Evolutionary conservation across 2,329 filamentous ascomycete species (phyloP), one percentile per base, ranked within the genome.

Genomic region (Endoconidiophora laricicola): DNA sequence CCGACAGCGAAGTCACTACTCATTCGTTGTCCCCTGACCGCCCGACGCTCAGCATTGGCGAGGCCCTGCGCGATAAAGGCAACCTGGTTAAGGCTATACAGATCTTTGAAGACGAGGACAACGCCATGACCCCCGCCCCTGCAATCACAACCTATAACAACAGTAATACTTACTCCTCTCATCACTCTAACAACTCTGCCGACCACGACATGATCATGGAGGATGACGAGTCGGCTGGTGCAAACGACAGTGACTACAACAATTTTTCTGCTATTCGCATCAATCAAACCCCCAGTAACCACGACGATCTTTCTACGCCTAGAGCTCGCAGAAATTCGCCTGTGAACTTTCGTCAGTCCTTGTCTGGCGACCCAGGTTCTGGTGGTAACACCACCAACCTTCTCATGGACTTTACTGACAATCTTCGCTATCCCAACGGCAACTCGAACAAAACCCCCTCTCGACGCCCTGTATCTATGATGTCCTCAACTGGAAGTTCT

Each of bases 321-420:
- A 42, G 50, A 48, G 46, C 46, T 14, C 85, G 6, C 79, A 79
- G 55, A 66, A 91, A 49, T 4, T 52, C 49, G 24, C 37, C 49
- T 22, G 47, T 43, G 44, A 38, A 51, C 26, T 20, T 69, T 22
- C 81, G 76, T 58, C 63, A 64, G 58, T 68, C 65, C 55, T 64
- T 56, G 54, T 57, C 61, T 55, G 68, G 59, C 62, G 58, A 65
- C 62, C 14, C 39, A 26, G 20, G 44, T 3, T 39, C 44, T 23
- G 23, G 41, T 26, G 65, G 64, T 44, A 74, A 83, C 59, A 85
- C 82, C 3, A 83, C 83, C 14, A 93, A 84, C 58, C 71, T 94
- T 33, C 72, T 94, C 42, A 72, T 86, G 57, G 91, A 96, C 61
- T 93, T 95, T 58, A 93, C 86, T 0, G 85, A 91, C 53, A 84